phyloP scores from a whole-genome alignment of 148 eudicot genomes.

The Bassia scoparia region DNA sequence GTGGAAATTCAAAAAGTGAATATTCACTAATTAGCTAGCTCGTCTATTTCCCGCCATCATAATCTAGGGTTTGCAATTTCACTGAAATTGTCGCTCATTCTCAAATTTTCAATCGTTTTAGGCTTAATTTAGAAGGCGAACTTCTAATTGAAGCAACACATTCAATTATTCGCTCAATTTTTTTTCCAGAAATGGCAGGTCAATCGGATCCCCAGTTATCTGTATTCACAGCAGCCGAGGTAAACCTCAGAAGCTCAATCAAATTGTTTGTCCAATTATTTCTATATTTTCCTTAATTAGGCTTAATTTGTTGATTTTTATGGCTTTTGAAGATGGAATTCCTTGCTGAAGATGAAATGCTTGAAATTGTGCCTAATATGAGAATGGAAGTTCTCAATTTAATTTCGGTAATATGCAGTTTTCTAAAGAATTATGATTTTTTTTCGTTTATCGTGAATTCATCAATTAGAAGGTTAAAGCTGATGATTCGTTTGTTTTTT shows the following conservation, averaged over 20 bases:
- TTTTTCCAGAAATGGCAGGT: conserved; percentile 39
- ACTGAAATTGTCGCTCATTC: not conserved
- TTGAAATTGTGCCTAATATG: conserved; percentile 84
- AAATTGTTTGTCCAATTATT: not conserved
- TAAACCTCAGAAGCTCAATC: conserved; percentile 10
- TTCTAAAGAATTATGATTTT: not conserved
- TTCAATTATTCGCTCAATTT: not conserved
- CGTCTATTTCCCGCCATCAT: conserved; percentile 21
- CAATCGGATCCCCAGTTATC: conserved; percentile 51
- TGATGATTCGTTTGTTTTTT: conserved; percentile 7
- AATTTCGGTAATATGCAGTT: conserved; percentile 42
- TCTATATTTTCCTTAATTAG: not conserved
- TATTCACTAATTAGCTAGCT: not conserved
- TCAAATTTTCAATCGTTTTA: not conserved
- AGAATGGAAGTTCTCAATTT: conserved; percentile 82
- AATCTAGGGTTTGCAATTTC: conserved; percentile 11
- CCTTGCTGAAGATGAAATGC: conserved; percentile 78
- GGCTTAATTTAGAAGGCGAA: not conserved
- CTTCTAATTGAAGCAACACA: not conserved
- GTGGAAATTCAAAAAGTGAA: not conserved
- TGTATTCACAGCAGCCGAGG: conserved; percentile 63
- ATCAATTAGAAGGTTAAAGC: not conserved
- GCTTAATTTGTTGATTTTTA: not conserved
- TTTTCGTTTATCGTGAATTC: not conserved
- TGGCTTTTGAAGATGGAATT: conserved; percentile 63